Conservation (phyloP, 2,329 filamentous ascomycete species). For the Claviceps quebecensis region DNA sequence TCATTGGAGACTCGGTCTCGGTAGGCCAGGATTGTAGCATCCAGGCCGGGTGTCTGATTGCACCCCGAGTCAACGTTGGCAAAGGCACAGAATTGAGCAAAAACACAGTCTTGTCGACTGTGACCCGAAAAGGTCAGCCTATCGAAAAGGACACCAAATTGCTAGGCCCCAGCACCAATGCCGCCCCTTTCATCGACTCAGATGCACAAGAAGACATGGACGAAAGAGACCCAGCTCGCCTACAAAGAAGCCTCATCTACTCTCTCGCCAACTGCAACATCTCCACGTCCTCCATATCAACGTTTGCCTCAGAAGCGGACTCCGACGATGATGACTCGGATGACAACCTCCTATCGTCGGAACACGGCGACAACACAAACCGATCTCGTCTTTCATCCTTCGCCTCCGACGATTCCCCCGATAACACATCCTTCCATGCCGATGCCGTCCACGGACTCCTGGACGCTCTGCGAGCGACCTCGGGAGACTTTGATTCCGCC, state of each 20-base stretch:
- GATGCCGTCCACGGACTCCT: conserved; percentile 80
- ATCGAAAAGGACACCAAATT: conserved; percentile 28
- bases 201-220: conserved; percentile 34
- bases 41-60: conserved; percentile 61
- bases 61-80: conserved; percentile 60
- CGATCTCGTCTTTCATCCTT: conserved; percentile 57
- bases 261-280: conserved; percentile 38
- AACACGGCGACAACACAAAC: conserved; percentile 28
- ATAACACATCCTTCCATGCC: conserved; percentile 53
- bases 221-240: conserved; percentile 32
- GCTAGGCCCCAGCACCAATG: conserved; percentile 37
- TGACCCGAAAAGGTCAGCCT: conserved; percentile 23
- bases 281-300: conserved; percentile 42
- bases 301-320: conserved; percentile 49
- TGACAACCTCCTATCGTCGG: conserved; percentile 38
- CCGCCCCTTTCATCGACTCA: conserved; percentile 31
- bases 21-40: conserved; percentile 60
- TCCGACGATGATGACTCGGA: conserved; percentile 50
- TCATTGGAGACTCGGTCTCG: conserved; percentile 59
- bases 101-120: conserved; percentile 19
- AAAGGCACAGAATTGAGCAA: conserved; percentile 38
- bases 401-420: conserved; percentile 55
- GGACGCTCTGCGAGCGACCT: conserved; percentile 64
- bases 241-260: conserved; percentile 44
- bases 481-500: conserved; percentile 63